phyloP scores from a whole-genome alignment of 805 yeast species.

The Myxozyma nipponensis region DNA sequence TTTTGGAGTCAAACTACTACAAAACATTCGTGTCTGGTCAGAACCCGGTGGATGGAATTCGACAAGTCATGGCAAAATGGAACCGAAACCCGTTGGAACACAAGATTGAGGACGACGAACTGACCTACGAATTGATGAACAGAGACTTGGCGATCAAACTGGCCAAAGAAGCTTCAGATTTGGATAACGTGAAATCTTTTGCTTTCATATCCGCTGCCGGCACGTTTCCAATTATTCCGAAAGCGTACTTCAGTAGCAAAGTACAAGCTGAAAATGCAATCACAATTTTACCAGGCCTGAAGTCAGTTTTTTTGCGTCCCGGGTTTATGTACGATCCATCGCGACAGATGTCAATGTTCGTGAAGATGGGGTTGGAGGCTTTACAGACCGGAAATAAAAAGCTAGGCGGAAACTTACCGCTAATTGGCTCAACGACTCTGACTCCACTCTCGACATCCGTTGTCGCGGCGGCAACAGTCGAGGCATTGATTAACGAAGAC shows the following conservation, averaged over 20 bases:
- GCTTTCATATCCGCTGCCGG: conserved; percentile 23
- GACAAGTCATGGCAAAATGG: conserved; percentile 11
- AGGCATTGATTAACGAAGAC: conserved; percentile 16
- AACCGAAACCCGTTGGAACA: conserved; percentile 23
- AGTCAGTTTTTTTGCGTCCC: conserved; percentile 24
- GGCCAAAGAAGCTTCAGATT: conserved; percentile 11
- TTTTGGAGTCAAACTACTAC: conserved; percentile 23
- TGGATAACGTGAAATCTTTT: conserved; percentile 16
- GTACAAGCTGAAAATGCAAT: conserved; percentile 19
- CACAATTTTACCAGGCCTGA: conserved; percentile 5
- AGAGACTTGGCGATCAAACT: conserved; percentile 22
- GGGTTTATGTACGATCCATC: conserved; percentile 26
- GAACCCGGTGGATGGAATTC: conserved; percentile 17
- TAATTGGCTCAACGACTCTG: conserved; percentile 13
- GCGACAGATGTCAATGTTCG: conserved; percentile 16
- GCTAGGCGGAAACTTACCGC: conserved; percentile 22
- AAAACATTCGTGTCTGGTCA: conserved; percentile 16
- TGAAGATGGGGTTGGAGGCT: conserved; percentile 14
- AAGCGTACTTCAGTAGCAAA: conserved; percentile 18
- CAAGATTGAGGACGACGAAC: conserved; percentile 11
- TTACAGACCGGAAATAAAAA: conserved; percentile 13
- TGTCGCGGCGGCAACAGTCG: conserved; percentile 27
- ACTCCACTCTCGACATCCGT: conserved; percentile 19
- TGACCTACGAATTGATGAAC: conserved; percentile 19
- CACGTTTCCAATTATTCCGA: conserved; percentile 18